Percentiles rank a stretch among this genome's conserved stretches.
These are phyloP conservation scores for Prosopis cineraria DNA, from an alignment of 306 rosid species.

Conservation along the genomic window DNA sequence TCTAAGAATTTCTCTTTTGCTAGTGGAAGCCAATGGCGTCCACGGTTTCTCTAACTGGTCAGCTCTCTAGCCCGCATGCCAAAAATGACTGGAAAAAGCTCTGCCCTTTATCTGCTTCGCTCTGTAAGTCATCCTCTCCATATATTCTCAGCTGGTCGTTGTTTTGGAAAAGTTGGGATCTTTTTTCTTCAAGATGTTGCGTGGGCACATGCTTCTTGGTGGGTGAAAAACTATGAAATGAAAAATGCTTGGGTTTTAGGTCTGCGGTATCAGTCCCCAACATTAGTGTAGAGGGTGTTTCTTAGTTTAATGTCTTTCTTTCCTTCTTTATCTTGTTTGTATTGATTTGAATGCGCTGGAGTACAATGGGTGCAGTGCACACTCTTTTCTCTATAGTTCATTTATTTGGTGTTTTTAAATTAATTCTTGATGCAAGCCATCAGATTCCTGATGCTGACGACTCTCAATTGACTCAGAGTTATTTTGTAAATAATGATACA, in stretches of 20 bases:
- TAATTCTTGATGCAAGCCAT: constrained; percentile 5
- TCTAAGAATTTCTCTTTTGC: background rate
- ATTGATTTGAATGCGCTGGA: too few species aligned
- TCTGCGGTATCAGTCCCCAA: background rate
- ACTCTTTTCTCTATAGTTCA: too few species aligned
- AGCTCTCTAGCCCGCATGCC: constrained; percentile 45
- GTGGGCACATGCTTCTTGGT: background rate
- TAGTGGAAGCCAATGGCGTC: constrained; percentile 54
- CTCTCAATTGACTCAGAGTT: background rate
- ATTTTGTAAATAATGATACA: background rate
- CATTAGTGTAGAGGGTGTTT: background rate
- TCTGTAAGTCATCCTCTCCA: constrained; percentile 40
- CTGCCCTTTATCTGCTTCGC: constrained; percentile 40
- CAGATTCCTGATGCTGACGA: background rate
- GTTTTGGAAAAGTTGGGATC: background rate
- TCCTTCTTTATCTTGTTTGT: too few species aligned
- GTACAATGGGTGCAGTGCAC: too few species aligned
- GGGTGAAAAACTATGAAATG: background rate
- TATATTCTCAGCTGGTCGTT: constrained; percentile 29
- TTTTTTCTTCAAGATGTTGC: constrained; percentile 16
- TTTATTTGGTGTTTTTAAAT: background rate
- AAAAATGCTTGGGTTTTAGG: constrained; percentile 12
- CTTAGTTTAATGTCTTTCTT: too few species aligned
- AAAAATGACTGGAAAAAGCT: constrained; percentile 43
- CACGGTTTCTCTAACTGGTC: constrained; percentile 55